A percentile compares a stretch with the other conserved stretches of the same genome.
These are phyloP conservation scores for Xanthoceras sorbifolium DNA, from an alignment of 345 rosid genomes.

Conservation along the genomic window DNA sequence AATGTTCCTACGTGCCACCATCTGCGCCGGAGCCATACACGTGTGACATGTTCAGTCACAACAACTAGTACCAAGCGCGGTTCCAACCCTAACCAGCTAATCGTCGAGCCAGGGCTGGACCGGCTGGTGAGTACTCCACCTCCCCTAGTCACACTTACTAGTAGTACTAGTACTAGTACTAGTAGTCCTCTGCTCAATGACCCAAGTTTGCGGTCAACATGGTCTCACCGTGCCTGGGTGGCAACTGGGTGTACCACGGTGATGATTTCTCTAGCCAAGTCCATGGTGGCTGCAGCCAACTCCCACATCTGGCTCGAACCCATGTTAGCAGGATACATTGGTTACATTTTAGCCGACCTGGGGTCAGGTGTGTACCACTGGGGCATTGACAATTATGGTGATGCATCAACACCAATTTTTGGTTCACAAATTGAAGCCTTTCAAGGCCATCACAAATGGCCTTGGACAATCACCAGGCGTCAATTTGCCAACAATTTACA, in stretches of 20 bases:
- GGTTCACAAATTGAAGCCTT: slow-evolving; percentile 85
- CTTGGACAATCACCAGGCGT: slow-evolving; percentile 84
- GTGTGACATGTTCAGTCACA: slow-evolving; percentile 36
- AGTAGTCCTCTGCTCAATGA: slow-evolving; percentile 43
- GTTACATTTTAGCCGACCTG: slow-evolving; percentile 77
- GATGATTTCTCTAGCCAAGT: slow-evolving; percentile 58
- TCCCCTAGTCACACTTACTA: background rate
- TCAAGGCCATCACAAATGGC: slow-evolving; percentile 93
- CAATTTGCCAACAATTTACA: slow-evolving; percentile 89
- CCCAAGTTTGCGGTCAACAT: slow-evolving; percentile 63
- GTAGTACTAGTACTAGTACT: too few relatives aligned
- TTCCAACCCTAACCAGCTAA: slow-evolving; percentile 33
- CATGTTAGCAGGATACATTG: slow-evolving; percentile 59
- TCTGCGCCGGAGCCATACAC: background rate
- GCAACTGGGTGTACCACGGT: slow-evolving; percentile 69
- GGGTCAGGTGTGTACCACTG: slow-evolving; percentile 93
- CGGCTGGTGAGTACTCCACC: slow-evolving; percentile 21
- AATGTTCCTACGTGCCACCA: slow-evolving; percentile 24
- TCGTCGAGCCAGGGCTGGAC: slow-evolving; percentile 25
- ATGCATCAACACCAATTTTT: slow-evolving; percentile 63
- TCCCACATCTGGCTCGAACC: slow-evolving; percentile 64
- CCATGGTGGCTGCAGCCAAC: slow-evolving; percentile 40
- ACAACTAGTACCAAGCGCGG: slow-evolving; percentile 40
- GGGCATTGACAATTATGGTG: slow-evolving; percentile 91
- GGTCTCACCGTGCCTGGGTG: slow-evolving; percentile 76